Percentiles rank a stretch among this genome's conserved stretches.
Evolutionary conservation across 805 yeast species (phyloP).

Genomic region (Henningerozyma blattae): DNA sequence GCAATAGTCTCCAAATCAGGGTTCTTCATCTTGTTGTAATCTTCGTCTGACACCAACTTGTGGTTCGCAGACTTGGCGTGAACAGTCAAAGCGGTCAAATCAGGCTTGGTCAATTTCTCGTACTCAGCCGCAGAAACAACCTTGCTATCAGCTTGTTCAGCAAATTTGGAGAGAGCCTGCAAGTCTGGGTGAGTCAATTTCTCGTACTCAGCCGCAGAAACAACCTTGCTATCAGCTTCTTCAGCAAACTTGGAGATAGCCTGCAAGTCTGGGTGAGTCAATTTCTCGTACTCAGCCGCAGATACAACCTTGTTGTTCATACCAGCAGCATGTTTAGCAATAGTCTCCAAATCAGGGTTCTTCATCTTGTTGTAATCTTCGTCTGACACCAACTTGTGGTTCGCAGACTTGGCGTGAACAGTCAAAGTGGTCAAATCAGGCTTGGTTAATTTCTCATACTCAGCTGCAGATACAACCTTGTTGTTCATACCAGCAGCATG

Average conservation of each 20-base stretch:
- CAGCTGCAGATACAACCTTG: not conserved
- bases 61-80: not conserved
- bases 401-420: not conserved
- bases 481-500: not conserved
- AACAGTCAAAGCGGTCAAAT: not conserved
- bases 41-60: not conserved
- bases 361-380: not conserved
- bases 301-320: not conserved
- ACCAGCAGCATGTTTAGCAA: not conserved
- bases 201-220: not conserved
- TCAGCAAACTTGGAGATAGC: not conserved
- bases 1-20: not conserved
- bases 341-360: not conserved
- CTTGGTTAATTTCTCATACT: not conserved
- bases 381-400: not conserved
- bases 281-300: not conserved
- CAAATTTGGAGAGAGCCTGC: not conserved
- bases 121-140: not conserved
- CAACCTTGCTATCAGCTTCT: not conserved
- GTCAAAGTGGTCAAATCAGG: not conserved
- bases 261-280: not conserved
- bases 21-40: not conserved
- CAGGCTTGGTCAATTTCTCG: not conserved
- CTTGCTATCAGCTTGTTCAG: not conserved
- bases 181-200: not conserved